Base-by-base conservation (phyloP, 208 protist genomes). In the Trypanosoma scelopori region DNA sequence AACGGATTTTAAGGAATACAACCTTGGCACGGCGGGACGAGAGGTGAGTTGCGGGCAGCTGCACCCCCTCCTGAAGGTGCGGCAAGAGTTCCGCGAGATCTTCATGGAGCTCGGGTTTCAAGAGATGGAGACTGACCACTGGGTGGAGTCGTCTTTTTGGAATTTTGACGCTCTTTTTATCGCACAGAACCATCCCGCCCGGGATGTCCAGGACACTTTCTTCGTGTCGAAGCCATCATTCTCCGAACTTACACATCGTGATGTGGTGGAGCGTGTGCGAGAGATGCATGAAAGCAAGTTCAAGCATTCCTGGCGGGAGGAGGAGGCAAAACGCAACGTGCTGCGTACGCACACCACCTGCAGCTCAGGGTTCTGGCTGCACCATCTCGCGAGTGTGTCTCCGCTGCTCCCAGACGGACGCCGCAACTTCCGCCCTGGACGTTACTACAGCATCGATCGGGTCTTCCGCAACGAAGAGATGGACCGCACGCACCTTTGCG, bases 161-260 rank as follows among this genome's bases (percentile, higher is more conserved):
- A 99, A 99, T 92, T 99, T 99, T 78, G 99, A 99, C 83, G 83
- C 99, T 7, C 94, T 99, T 47, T 99, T 99, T 77, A 98, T 99
- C 82, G 98, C 99, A 30, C 99, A 99, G 88, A 93, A 99, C 77
- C 99, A 99, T 85, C 99, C 99, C 13, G 98, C 98, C 7, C 88
- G 99, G 55, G 99, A 99, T 71, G 74, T 91, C 41, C 99, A 99
- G 60, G 99, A 99, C 82, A 99, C 99, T 6, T 99, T 99, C 88
- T 99, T 99, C 82, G 71, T 99, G 3, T 88, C 89, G 13, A 91
- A 98, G 79, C 94, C 94, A 22, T 82, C 67, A 42, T 69, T 58
- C 16, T 69, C 71, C 28, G 27, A 69, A 23, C 30, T 90, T 23
- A 56, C 70, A 16, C 67, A 96, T 12, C 72, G 55, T 32, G 96